Evolutionary conservation across 164 flowering plant species (phyloP).

Genomic region (Liriodendron chinense): DNA sequence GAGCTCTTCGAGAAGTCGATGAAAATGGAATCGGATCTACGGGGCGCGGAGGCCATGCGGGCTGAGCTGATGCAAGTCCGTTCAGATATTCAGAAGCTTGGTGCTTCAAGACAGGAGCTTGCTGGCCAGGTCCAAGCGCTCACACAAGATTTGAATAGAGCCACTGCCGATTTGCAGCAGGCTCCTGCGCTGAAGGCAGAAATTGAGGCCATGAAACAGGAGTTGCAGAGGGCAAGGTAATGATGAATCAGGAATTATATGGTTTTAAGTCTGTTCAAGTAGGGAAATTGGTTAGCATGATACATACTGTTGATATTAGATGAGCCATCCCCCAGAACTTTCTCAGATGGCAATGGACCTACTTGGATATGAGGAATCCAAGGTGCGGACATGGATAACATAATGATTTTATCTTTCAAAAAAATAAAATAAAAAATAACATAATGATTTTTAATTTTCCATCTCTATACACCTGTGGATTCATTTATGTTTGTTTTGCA

Average conservation of each 20-base stretch:
- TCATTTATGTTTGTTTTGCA: no score
- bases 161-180: conserved; percentile 64
- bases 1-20: conserved; percentile 70
- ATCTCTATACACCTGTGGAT: no score
- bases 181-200: conserved; percentile 67
- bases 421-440: no score
- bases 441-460: no score
- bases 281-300: no score
- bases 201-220: conserved; percentile 70
- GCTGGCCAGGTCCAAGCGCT: conserved; percentile 56
- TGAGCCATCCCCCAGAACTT: no score
- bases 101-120: conserved; percentile 61
- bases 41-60: conserved; percentile 63
- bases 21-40: conserved; percentile 70
- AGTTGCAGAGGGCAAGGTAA: conserved; percentile 84
- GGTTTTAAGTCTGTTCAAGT: background rate
- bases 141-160: conserved; percentile 62
- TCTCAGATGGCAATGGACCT: no score
- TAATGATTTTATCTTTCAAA: no score
- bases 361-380: no score
- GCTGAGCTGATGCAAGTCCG: conserved; percentile 66
- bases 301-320: no score
- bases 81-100: conserved; percentile 69
- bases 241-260: background rate
- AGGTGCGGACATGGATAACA: no score